Evolutionary conservation across 2,329 filamentous ascomycete genomes (phyloP), one percentile per base, ranked within the genome.

Genomic region (Fusarium sp.): DNA sequence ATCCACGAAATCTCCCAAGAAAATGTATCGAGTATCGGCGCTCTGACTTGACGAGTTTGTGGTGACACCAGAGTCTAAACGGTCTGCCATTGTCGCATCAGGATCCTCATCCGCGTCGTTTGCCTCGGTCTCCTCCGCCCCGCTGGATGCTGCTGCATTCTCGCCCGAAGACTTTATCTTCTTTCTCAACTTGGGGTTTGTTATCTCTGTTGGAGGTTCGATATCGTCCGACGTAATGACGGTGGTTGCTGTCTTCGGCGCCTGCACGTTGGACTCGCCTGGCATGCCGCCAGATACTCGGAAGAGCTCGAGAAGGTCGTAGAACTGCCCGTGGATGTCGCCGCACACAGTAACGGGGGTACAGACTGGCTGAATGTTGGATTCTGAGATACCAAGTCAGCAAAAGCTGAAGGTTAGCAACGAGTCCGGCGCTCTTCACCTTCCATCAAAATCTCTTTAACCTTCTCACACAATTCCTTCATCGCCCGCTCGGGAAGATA

Each of bases 361-460:
- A 54, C 92, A 89, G 20, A 99, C 95, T n/a, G 96, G 96, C 79
- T 98, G 96, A 62, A 99, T 98, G 79, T 99, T 99, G 70, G 94
- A 97, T 82, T 99, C 96, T 96, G 52, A 51, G 44, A 19, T 46
- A 30, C 50, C 47, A 30, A 58, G 60, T 75, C 62, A 75, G 70
- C 58, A 44, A 50, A 39, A 37, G 47, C 26, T 30, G 46, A 48
- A 45, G 33, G 51, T 22, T 43, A 56, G 37, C 19, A 48, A 40
- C 20, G 20, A 41, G 35, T 40, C 20, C 47, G 56, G 54, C 32
- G 39, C 44, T 53, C 44, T 62, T 70, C 78, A 96, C 93, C 93
- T 86, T 99, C 96, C 96, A 99, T 99, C 75, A 99, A 86, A 71
- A 93, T 96, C 82, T 98, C 96, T 84, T 99, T 99, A 64, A 98